A percentile compares a stretch with the other conserved stretches of the same genome.
These are phyloP conservation scores for Prinsepia uniflora DNA, from an alignment of 306 rosid species.

Conservation along the genomic window DNA sequence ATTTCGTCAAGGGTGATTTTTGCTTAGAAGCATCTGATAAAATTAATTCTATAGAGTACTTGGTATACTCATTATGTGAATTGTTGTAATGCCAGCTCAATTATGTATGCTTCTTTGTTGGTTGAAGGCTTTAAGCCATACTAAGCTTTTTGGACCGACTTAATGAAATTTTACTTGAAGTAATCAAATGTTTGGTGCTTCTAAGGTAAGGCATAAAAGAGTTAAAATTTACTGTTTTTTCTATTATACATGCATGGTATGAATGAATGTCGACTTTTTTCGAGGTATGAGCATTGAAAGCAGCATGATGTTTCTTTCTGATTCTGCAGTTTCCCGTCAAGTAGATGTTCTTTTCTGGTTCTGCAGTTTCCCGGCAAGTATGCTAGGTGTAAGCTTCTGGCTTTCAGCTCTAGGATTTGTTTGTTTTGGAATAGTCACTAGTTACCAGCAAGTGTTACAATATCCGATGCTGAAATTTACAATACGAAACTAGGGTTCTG, in stretches of 20 bases:
- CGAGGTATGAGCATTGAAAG: neutral
- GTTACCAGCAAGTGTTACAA: neutral
- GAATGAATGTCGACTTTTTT: neutral
- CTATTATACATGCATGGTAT: neutral
- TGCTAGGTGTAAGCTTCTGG: neutral
- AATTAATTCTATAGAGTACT: neutral
- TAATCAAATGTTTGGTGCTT: neutral
- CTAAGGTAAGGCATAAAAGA: neutral
- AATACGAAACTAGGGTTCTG: neutral
- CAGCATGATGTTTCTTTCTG: neutral
- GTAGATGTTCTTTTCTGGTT: neutral
- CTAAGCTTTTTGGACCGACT: neutral
- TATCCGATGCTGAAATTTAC: neutral
- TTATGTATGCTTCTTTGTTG: neutral
- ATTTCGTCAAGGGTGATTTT: neutral
- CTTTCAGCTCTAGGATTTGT: neutral
- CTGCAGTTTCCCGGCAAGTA: neutral
- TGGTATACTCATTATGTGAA: neutral
- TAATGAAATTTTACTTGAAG: neutral
- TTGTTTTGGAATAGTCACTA: neutral
- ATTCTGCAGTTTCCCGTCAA: neutral
- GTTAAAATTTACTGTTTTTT: neutral
- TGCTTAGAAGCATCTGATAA: neutral
- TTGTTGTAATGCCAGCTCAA: neutral
- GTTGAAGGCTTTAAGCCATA: neutral